phyloP scores from a whole-genome alignment of 2,329 filamentous ascomycete species.

The Xylariomycetidae sp. region DNA sequence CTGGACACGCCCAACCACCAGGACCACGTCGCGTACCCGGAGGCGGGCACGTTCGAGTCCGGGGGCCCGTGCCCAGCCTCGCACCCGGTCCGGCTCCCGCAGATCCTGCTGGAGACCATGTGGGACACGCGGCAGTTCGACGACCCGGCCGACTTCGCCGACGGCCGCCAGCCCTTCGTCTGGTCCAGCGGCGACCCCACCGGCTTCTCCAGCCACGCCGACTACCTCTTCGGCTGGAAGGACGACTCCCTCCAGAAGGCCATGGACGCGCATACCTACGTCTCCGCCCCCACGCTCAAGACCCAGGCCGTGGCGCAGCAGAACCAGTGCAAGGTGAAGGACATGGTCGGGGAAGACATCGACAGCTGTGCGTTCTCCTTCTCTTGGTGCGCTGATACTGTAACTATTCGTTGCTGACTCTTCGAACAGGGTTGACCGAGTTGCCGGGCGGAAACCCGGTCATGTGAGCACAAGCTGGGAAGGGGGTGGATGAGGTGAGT shows the following conservation, averaged over 20 bases:
- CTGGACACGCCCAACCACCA: slow-evolving; percentile 27
- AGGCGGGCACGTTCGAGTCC: slow-evolving; percentile 33
- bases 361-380: slow-evolving; percentile 19
- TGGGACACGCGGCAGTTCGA: slow-evolving; percentile 23
- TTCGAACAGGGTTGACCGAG: neutral
- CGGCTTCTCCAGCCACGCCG: slow-evolving; percentile 33
- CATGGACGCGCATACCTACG: slow-evolving; percentile 30
- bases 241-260: slow-evolving; percentile 34
- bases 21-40: slow-evolving; percentile 38
- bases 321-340: slow-evolving; percentile 23
- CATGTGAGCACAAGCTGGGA: neutral
- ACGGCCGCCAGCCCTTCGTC: slow-evolving; percentile 27
- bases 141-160: slow-evolving; percentile 18
- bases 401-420: neutral
- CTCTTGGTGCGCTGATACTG: neutral
- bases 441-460: neutral
- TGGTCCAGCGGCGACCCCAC: slow-evolving; percentile 33
- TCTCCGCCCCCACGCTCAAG: slow-evolving; percentile 23
- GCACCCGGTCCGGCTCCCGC: slow-evolving; percentile 35
- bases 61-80: slow-evolving; percentile 37
- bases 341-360: slow-evolving; percentile 21
- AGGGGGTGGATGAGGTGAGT: no score
- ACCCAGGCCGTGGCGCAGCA: slow-evolving; percentile 18
- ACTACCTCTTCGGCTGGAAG: slow-evolving; percentile 40
- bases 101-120: slow-evolving; percentile 35